Evolutionary conservation across 1,139 yeast species (phyloP), one percentile per base, ranked within the genome.

Genomic region (Saccharomyces hybrid): DNA sequence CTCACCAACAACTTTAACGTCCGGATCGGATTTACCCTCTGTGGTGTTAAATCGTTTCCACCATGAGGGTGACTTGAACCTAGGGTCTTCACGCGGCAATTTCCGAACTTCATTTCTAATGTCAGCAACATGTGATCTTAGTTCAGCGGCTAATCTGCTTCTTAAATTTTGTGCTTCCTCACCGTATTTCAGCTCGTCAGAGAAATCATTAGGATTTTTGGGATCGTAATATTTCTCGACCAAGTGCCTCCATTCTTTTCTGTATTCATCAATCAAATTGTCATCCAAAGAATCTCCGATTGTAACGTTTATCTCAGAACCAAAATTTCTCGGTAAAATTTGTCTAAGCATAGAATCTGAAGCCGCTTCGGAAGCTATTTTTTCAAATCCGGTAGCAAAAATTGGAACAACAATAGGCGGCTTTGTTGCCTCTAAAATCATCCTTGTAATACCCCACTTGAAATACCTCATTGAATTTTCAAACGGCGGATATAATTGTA

Each of bases 361-460:
- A 13, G 78, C 73, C 54, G 81, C 80, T 70, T 93, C 99, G 0
- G 98, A 96, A 23, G 88, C 86, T 19, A 91, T 79, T 65, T 86
- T 82, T 65, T 93, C 97, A 64, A 93, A 86, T 0, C 99, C 99
- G 54, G 83, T 80, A 3, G 90, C 75, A 65, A 86, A 93, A 26
- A 93, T 85, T 0, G 99, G 99, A 13, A 93, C 82, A 19, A 93
- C 81, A 2, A 90, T 81, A 0, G 99, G 99, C 0, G 95, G 83
- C 57, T 81, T 78, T 0, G 95, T 84, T 14, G 95, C 77, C 69
- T 93, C 99, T 54, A 93, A 73, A 3, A 93, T 77, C 61, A 91
- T 70, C 61, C 99, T 77, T 2, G 96, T 80, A 0, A 90, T 83
- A 0, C 99, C 99, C 99, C 99, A 93, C 67, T 89, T 86, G 76